A percentile compares a stretch with the other conserved stretches of the same genome.
phyloP scores from a whole-genome alignment of 1,284 basidiomycete genomes.

The Malassezia japonica region DNA sequence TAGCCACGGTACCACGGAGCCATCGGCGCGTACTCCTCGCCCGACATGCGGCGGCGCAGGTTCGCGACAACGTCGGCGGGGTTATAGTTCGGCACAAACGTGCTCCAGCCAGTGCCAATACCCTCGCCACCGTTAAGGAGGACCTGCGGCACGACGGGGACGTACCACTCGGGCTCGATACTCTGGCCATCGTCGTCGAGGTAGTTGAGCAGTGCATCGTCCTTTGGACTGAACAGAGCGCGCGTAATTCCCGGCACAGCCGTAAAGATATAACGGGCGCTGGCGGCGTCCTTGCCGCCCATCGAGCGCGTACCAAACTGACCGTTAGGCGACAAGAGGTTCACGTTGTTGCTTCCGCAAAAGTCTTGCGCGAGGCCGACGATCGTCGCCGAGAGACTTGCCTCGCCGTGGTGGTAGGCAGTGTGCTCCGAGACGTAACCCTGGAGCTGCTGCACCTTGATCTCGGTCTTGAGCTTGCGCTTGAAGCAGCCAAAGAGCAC shows the following conservation, averaged over 20 bases:
- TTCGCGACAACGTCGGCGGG: slow-evolving; percentile 83
- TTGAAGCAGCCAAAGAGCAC: slow-evolving; percentile 93
- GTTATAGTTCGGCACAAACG: slow-evolving; percentile 84
- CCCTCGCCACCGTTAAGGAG: slow-evolving; percentile 92
- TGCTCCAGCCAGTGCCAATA: slow-evolving; percentile 98
- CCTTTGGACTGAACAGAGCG: slow-evolving; percentile 68
- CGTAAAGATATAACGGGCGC: slow-evolving; percentile 94
- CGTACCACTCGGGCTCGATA: slow-evolving; percentile 92
- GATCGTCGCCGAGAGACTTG: slow-evolving; percentile 75
- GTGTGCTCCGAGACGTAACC: slow-evolving; percentile 91
- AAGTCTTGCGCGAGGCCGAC: slow-evolving; percentile 88
- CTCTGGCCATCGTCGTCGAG: slow-evolving; percentile 75
- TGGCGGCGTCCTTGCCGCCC: slow-evolving; percentile 63
- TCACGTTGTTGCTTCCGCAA: slow-evolving; percentile 93
- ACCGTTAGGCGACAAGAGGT: slow-evolving; percentile 77
- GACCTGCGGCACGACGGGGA: slow-evolving; percentile 79
- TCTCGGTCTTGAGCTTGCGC: slow-evolving; percentile 79
- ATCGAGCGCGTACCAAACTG: slow-evolving; percentile 73
- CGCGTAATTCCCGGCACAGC: slow-evolving; percentile 69
- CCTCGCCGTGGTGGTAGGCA: slow-evolving; percentile 94
- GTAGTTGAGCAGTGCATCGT: slow-evolving; percentile 74
- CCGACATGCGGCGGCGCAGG: slow-evolving; percentile 73
- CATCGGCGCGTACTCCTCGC: slow-evolving; percentile 76
- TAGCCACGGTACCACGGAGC: slow-evolving; percentile 96
- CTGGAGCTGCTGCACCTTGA: slow-evolving; percentile 91